Evolutionary conservation across 768 basidiomycete species (phyloP).

Genomic region (Termitomyces sp.): DNA sequence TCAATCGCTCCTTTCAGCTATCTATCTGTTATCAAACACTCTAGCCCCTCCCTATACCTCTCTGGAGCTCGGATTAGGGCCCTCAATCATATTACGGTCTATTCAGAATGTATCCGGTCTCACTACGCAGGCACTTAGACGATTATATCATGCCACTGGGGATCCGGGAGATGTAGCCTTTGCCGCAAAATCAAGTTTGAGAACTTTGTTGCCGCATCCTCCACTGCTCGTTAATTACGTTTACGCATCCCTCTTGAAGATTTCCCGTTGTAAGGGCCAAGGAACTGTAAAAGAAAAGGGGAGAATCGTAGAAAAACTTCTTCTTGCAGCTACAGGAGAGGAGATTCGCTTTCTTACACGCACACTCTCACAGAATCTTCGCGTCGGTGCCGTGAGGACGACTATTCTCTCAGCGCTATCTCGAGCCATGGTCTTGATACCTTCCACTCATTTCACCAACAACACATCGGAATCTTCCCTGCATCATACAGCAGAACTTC

Average conservation of each 20-base stretch:
- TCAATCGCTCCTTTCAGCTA: conserved; percentile 64
- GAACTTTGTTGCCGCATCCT: conserved; percentile 72
- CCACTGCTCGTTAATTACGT: conserved; percentile 62
- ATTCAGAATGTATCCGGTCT: conserved; percentile 75
- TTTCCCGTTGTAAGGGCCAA: conserved; percentile 66
- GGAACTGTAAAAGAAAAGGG: conserved; percentile 78
- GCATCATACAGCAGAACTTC: conserved; percentile 26
- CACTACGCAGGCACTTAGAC: conserved; percentile 51
- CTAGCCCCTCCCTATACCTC: conserved; percentile 72
- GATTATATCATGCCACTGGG: conserved; percentile 68
- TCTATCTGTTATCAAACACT: conserved; percentile 83
- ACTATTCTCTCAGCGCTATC: conserved; percentile 81
- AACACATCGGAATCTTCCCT: conserved; percentile 15
- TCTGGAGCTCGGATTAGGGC: conserved; percentile 68
- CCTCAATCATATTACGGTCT: conserved; percentile 63
- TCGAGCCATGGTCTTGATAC: conserved; percentile 68
- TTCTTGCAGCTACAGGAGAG: conserved; percentile 84
- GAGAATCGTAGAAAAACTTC: conserved; percentile 71
- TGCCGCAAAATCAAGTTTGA: conserved; percentile 71
- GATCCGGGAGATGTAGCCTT: conserved; percentile 90
- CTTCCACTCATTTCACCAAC: conserved; percentile 26
- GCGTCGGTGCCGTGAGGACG: conserved; percentile 86
- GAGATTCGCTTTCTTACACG: conserved; percentile 83
- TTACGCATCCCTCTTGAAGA: conserved; percentile 63
- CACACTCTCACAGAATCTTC: conserved; percentile 69